Evolutionary conservation across 2,329 filamentous ascomycete species (phyloP).

Genomic region (Exophiala bonariae): DNA sequence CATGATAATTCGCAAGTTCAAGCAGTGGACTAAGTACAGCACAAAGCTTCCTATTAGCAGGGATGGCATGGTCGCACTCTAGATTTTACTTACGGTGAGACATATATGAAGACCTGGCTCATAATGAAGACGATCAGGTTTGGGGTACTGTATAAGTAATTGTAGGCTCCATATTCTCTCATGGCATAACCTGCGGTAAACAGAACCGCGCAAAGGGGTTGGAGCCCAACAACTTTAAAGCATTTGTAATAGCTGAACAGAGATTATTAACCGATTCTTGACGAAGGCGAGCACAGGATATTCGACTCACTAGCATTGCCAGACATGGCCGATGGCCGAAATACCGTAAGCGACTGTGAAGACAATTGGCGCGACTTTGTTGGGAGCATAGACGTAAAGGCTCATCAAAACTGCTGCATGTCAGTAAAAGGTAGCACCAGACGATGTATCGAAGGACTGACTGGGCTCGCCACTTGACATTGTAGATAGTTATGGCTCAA

Average conservation of each 20-base stretch:
- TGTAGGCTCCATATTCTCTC: constrained; percentile 53
- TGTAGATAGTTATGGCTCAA: no score
- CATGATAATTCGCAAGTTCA: constrained; percentile 59
- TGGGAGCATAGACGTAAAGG: constrained; percentile 2
- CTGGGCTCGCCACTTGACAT: no score
- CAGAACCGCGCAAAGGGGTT: constrained; percentile 55
- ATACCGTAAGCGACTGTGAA: background rate
- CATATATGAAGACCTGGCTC: constrained; percentile 42
- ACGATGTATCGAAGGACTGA: no score
- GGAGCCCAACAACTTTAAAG: constrained; percentile 57
- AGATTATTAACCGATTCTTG: background rate
- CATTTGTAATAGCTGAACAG: constrained; percentile 54
- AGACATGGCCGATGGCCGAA: background rate
- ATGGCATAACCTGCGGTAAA: constrained; percentile 59
- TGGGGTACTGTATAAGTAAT: constrained; percentile 42
- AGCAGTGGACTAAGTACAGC: constrained; percentile 53
- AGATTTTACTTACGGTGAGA: constrained; percentile 39
- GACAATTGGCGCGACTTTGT: constrained; percentile 1
- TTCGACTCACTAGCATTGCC: constrained; percentile 1
- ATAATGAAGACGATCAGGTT: constrained; percentile 48
- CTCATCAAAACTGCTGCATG: background rate
- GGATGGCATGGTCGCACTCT: no score
- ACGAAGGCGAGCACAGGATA: background rate
- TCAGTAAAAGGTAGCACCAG: background rate
- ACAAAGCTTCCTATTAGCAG: no score